Evolutionary conservation across 2,329 filamentous ascomycete species (phyloP).

Genomic region (Aspergillus cejpii): DNA sequence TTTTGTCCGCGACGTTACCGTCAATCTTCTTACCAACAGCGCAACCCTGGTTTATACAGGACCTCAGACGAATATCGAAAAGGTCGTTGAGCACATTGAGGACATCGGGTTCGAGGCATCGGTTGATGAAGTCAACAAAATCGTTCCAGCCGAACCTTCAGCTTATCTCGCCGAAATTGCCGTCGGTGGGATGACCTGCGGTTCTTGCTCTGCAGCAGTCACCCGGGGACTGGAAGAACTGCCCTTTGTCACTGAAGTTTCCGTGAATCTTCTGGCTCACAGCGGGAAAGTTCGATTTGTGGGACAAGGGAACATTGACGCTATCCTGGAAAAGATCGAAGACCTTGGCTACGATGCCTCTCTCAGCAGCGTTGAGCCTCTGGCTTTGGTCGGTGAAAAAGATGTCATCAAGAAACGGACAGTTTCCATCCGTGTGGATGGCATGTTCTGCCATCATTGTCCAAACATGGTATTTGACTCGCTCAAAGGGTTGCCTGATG

Average conservation of each 20-base stretch:
- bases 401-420: conserved; percentile 43
- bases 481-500: conserved; percentile 45
- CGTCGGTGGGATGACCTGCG: conserved; percentile 54
- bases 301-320: conserved; percentile 41
- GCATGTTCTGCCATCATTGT: conserved; percentile 69
- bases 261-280: conserved; percentile 49
- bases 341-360: conserved; percentile 60
- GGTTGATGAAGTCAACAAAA: conserved; percentile 32
- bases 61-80: conserved; percentile 40
- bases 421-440: conserved; percentile 60
- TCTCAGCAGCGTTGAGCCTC: conserved; percentile 43
- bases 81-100: conserved; percentile 45
- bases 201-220: conserved; percentile 48
- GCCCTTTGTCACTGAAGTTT: conserved; percentile 42
- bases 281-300: conserved; percentile 46
- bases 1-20: conserved; percentile 52
- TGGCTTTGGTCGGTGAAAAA: conserved; percentile 26
- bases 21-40: conserved; percentile 63
- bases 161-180: conserved; percentile 43
- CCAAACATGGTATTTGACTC: conserved; percentile 44
- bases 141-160: conserved; percentile 5
- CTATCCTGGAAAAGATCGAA: conserved; percentile 47
- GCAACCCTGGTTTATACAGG: conserved; percentile 55
- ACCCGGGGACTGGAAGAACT: conserved; percentile 43
- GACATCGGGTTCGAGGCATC: conserved; percentile 46